These are phyloP conservation scores for Diaporthe caulivora DNA, from an alignment of 2,329 filamentous ascomycete genomes.

Conservation along the genomic window DNA sequence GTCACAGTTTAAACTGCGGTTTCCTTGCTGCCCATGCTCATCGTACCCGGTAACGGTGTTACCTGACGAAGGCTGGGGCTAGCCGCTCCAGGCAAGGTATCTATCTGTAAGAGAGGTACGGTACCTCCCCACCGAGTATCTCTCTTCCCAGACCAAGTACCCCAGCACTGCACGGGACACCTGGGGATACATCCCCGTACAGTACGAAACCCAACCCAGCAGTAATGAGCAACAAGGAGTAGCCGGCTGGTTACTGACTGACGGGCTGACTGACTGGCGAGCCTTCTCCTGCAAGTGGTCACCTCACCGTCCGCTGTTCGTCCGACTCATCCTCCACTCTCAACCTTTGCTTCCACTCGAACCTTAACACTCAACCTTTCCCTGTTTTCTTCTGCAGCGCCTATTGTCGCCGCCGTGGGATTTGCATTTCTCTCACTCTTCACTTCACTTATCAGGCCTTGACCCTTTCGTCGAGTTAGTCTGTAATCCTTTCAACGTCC, in stretches of 20 bases:
- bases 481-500: conserved; percentile 15
- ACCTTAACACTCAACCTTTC: conserved; percentile 17
- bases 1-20: conserved; percentile 5
- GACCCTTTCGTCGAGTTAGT: conserved; percentile 20
- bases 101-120: neutral
- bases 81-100: conserved; percentile 16
- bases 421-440: conserved; percentile 23
- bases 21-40: conserved; percentile 8
- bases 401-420: conserved; percentile 24
- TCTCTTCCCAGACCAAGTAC: conserved; percentile 20
- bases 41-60: neutral
- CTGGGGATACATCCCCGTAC: conserved; percentile 10
- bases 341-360: conserved; percentile 22
- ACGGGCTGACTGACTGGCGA: neutral
- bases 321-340: conserved; percentile 34
- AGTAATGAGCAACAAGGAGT: neutral
- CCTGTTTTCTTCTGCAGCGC: conserved; percentile 19
- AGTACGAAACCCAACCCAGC: conserved; percentile 1
- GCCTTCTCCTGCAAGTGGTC: conserved; percentile 28
- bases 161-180: neutral
- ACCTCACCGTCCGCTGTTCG: conserved; percentile 31
- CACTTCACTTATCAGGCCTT: conserved; percentile 4
- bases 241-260: neutral
- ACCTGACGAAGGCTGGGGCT: conserved; percentile 18
- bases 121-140: neutral